Evolutionary conservation across 306 rosid genomes (phyloP).

Genomic region (Malus asiatica): DNA sequence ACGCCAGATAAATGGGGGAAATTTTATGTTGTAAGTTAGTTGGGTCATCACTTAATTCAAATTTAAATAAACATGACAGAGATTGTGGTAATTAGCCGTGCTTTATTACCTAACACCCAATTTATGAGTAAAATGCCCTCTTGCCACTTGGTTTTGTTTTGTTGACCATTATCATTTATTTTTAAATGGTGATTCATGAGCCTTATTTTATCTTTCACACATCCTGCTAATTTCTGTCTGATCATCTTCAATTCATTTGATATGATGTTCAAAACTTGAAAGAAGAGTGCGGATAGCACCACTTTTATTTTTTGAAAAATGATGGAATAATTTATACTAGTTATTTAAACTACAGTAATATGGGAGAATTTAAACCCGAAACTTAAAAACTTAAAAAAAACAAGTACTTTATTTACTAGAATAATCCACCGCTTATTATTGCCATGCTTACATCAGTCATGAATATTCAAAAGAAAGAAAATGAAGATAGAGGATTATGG

Average conservation of each 20-base stretch:
- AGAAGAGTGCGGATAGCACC: too few species aligned
- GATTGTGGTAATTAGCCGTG: not conserved
- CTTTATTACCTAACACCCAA: not conserved
- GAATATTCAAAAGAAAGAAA: not conserved
- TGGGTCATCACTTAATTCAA: not conserved
- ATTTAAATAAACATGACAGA: not conserved
- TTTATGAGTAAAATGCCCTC: not conserved
- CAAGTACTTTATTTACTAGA: too few species aligned
- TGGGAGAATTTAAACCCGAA: not conserved
- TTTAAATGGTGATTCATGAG: too few species aligned
- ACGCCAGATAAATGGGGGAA: not conserved
- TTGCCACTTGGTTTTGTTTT: not conserved
- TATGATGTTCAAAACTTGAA: too few species aligned
- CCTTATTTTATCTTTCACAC: too few species aligned
- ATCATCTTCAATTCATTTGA: too few species aligned
- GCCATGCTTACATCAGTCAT: not conserved
- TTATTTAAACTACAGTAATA: too few species aligned
- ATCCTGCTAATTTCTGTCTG: rapidly evolving
- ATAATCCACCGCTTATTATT: not conserved
- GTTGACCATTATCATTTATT: too few species aligned
- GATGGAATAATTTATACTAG: too few species aligned
- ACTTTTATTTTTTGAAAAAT: too few species aligned
- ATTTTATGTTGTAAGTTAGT: not conserved
- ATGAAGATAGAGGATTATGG: not conserved
- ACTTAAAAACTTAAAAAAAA: too few species aligned